phyloP scores from a whole-genome alignment of 805 yeast genomes.

The Wickerhamomyces alni region DNA sequence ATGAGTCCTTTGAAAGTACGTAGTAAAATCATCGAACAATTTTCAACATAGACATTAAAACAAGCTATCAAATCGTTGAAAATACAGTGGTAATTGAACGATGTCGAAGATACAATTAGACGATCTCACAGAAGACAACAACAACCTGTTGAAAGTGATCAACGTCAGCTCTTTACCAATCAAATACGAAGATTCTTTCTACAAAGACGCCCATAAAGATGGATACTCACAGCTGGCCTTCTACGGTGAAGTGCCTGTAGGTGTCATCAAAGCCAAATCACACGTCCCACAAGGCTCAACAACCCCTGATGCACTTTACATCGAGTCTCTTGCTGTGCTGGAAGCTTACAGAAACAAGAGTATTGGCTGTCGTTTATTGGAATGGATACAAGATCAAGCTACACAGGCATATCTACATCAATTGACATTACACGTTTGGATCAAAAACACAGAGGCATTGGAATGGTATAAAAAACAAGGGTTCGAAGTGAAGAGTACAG shows the following conservation, averaged over 20 bases:
- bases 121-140: conserved; percentile 53
- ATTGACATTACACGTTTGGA: conserved; percentile 48
- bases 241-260: conserved; percentile 70
- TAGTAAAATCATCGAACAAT: too few species aligned
- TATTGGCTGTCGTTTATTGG: conserved; percentile 54
- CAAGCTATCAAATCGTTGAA: background rate
- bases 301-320: conserved; percentile 50
- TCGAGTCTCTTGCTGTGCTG: conserved; percentile 65
- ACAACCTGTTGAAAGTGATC: conserved; percentile 53
- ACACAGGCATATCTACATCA: conserved; percentile 47
- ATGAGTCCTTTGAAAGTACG: background rate
- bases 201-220: conserved; percentile 38
- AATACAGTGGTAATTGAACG: background rate
- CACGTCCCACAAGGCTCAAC: conserved; percentile 38
- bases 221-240: conserved; percentile 46
- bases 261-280: conserved; percentile 56
- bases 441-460: conserved; percentile 33
- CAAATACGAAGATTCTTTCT: conserved; percentile 45
- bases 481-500: conserved; percentile 32
- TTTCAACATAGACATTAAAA: too few species aligned
- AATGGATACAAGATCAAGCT: conserved; percentile 51
- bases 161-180: conserved; percentile 48
- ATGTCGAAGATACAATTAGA: conserved; percentile 40
- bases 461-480: conserved; percentile 49
- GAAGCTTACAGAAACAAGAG: conserved; percentile 56